Conservation (phyloP, 306 rosid species). For the Acacia confusa region DNA sequence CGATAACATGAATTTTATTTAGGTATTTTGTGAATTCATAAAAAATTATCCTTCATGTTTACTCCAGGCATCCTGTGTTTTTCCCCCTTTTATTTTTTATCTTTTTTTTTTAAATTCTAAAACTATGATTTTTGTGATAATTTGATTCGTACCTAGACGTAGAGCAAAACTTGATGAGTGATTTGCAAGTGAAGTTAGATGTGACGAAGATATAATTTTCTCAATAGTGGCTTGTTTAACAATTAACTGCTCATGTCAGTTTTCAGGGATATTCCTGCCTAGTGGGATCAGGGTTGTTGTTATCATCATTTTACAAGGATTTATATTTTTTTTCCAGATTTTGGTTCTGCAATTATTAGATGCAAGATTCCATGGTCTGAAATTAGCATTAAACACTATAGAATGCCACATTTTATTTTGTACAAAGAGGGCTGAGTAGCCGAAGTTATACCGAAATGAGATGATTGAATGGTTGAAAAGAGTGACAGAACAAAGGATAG, state of each 20-base stretch:
- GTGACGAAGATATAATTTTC: neutral
- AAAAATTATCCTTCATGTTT: neutral
- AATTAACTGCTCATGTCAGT: neutral
- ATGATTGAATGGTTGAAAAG: neutral
- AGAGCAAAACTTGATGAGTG: neutral
- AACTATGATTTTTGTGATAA: neutral
- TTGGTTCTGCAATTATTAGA: neutral
- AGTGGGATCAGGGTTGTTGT: no score
- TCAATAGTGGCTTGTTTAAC: neutral
- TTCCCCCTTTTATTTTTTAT: neutral
- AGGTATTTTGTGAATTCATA: neutral
- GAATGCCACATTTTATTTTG: neutral
- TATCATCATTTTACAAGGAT: neutral
- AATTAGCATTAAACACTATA: neutral
- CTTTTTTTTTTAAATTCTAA: neutral
- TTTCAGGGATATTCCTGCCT: neutral
- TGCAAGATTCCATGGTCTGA: neutral
- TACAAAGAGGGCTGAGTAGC: neutral
- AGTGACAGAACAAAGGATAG: neutral
- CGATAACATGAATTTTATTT: neutral
- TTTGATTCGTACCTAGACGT: neutral
- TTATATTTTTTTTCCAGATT: neutral
- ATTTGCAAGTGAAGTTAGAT: neutral
- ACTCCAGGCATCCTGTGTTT: neutral
- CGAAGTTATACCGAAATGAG: neutral